Conservation (phyloP, 768 basidiomycete species). For the Auricularia sp. region DNA sequence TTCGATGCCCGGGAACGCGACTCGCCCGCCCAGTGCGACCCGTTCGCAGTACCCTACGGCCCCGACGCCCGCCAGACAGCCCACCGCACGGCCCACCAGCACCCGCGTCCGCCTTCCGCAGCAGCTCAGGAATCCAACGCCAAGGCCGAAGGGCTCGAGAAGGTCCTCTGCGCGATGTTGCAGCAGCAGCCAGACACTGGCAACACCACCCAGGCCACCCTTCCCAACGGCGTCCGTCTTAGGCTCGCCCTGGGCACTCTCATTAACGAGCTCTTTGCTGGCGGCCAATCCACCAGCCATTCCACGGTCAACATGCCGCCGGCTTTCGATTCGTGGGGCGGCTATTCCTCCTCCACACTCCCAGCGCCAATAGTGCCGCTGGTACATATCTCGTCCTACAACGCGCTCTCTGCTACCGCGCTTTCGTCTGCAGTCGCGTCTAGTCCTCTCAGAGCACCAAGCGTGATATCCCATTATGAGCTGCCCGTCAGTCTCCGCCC, state of each 20-base stretch:
- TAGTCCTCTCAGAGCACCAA: background rate
- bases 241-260: constrained; percentile 65
- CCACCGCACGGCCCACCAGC: background rate
- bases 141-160: constrained; percentile 73
- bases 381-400: background rate
- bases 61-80: background rate
- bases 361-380: background rate
- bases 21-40: background rate
- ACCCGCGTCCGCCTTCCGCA: background rate
- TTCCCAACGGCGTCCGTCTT: constrained; percentile 75
- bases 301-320: background rate
- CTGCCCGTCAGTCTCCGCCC: background rate
- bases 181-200: constrained; percentile 59
- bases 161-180: constrained; percentile 72
- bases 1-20: constrained; percentile 27
- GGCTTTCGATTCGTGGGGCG: background rate
- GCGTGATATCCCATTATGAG: background rate
- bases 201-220: constrained; percentile 36
- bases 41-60: background rate
- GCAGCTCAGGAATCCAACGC: constrained; percentile 50
- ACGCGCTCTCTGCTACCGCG: background rate
- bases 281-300: constrained; percentile 31
- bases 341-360: constrained; percentile 2
- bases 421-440: background rate
- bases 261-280: constrained; percentile 77